These are phyloP conservation scores for Globisporangium perplexum DNA, from an alignment of 352 stramenopile species.

Conservation along the genomic window DNA sequence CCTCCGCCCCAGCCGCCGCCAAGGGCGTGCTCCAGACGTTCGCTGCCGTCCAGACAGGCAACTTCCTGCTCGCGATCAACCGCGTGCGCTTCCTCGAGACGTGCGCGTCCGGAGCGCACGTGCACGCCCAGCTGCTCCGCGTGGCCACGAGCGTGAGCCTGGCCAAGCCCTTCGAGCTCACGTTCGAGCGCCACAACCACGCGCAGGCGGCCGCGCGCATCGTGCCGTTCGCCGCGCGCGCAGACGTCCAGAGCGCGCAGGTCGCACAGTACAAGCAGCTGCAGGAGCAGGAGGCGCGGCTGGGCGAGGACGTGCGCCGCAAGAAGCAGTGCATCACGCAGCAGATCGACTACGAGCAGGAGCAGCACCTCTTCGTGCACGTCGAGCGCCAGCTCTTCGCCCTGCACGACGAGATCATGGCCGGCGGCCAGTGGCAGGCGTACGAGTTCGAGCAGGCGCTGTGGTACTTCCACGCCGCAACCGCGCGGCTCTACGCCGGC, in stretches of 20 bases:
- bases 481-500: slow-evolving; percentile 29
- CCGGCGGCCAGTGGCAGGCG: slow-evolving; percentile 43
- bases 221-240: slow-evolving; percentile 44
- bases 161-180: slow-evolving; percentile 40
- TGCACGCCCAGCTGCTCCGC: slow-evolving; percentile 23
- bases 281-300: slow-evolving; percentile 26
- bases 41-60: slow-evolving; percentile 30
- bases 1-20: slow-evolving; percentile 6
- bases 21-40: slow-evolving; percentile 32
- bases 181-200: slow-evolving; percentile 53
- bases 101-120: slow-evolving; percentile 19
- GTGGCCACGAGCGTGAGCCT: slow-evolving; percentile 26
- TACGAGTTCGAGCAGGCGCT: slow-evolving; percentile 56
- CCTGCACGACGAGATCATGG: slow-evolving; percentile 46
- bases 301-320: slow-evolving; percentile 22
- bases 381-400: slow-evolving; percentile 32
- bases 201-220: slow-evolving; percentile 41
- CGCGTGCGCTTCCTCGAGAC: slow-evolving; percentile 27
- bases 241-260: slow-evolving; percentile 49
- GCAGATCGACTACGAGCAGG: slow-evolving; percentile 52
- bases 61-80: slow-evolving; percentile 45
- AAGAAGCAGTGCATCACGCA: slow-evolving; percentile 61
- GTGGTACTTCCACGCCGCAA: slow-evolving; percentile 52
- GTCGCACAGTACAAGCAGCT: slow-evolving; percentile 32
- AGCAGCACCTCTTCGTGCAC: slow-evolving; percentile 45